These are phyloP conservation scores for Xylariaceae sp. DNA, from an alignment of 2,329 filamentous ascomycete species.

Conservation along the genomic window DNA sequence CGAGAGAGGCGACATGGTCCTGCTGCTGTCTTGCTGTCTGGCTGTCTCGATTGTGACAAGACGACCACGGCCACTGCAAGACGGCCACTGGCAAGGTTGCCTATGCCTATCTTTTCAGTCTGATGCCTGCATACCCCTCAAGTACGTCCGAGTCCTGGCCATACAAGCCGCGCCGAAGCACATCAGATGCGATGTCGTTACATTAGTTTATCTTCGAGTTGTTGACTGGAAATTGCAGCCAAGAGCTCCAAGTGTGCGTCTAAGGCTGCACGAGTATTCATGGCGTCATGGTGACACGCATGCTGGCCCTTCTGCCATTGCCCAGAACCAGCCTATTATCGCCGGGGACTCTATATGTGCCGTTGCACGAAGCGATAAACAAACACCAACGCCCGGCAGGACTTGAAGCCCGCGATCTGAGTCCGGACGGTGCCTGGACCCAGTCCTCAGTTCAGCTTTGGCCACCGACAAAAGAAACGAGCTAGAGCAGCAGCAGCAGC, in stretches of 20 bases:
- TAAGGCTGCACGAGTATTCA: background rate
- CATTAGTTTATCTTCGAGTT: background rate
- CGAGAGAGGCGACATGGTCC: background rate
- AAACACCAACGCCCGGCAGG: too few relatives aligned
- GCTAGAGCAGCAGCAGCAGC: background rate
- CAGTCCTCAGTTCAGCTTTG: too few relatives aligned
- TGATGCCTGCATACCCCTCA: slow-evolving; percentile 1
- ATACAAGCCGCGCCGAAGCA: background rate
- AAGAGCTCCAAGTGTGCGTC: background rate
- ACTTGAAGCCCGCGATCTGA: too few relatives aligned
- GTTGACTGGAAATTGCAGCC: background rate
- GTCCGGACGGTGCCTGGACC: too few relatives aligned
- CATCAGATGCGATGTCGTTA: background rate
- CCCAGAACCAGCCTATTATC: background rate
- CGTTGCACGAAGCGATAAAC: too few relatives aligned
- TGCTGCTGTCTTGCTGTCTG: background rate
- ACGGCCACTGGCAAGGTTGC: too few relatives aligned
- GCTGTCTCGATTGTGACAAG: too few relatives aligned
- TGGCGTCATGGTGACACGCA: background rate
- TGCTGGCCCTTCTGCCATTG: background rate
- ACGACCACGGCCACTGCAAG: too few relatives aligned
- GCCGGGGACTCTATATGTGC: too few relatives aligned
- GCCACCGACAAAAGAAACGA: too few relatives aligned
- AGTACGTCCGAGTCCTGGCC: background rate
- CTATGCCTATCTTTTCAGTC: too few relatives aligned